Evolutionary conservation across 768 basidiomycete species (phyloP), one percentile per base, ranked within the genome.

Genomic region (Amanita fuliginea): DNA sequence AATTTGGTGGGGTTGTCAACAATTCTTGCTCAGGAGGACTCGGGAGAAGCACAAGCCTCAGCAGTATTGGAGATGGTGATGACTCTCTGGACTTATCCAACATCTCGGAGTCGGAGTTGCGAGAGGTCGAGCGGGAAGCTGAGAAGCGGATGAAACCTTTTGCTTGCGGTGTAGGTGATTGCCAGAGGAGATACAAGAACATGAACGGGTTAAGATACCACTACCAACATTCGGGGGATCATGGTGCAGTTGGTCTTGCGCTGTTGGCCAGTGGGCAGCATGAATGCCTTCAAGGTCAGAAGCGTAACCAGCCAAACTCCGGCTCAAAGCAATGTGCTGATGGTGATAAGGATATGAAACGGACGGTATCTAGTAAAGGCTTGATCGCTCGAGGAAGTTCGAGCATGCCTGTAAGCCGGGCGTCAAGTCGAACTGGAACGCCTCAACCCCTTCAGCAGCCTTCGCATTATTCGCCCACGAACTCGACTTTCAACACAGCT

Each of bases 201-300:
- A 95, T 97, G 93, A 97, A 97, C 64, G 95, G 95, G 0, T 69
- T 97, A 54, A 68, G 88, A 59, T 98, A 98, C 55, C 95, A 98
- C 66, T 98, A 97, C 62, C 87, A 93, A 64, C 95, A 98, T 66
- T 86, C 86, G 18, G 95, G 94, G 9, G 91, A 93, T 37, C 96
- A 98, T 64, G 95, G 95, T 3, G 84, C 86, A 5, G 74, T 90
- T 36, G 96, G 96, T 4, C 72, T 97, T 0, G 79, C 82, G 39
- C 68, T 96, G 57, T 75, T 97, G 39, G 88, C 89, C 3, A 78
- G 77, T 46, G 86, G 87, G 3, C 70, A 80, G 55, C 86, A 72
- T 52, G 70, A 71, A 56, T 71, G 70, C 56, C 50, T 70, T 37
- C 60, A 62, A 47, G 52, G 53, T 45, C 53, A 54, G 37, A 55